These are phyloP conservation scores for Dactylellina parvicollis DNA, from an alignment of 2,329 filamentous ascomycete genomes.

Conservation along the genomic window DNA sequence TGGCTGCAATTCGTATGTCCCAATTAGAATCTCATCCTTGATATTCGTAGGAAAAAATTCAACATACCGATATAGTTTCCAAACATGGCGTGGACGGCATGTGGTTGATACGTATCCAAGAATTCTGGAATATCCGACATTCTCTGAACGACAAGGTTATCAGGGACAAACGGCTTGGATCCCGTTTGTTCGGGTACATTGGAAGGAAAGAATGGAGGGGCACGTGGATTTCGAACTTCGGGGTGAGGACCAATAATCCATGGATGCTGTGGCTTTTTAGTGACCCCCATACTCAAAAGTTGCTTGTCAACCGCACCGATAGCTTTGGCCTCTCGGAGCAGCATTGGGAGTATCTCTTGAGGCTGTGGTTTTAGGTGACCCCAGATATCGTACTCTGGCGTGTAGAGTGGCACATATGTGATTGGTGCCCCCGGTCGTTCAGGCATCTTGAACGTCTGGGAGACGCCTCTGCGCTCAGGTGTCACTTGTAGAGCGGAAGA, in stretches of 20 bases:
- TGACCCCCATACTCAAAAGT: conserved; percentile 14
- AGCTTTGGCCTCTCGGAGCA: conserved; percentile 20
- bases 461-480: neutral
- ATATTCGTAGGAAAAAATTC: neutral
- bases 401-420: too few relatives aligned
- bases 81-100: conserved; percentile 25
- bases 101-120: conserved; percentile 15
- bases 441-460: neutral
- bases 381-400: neutral
- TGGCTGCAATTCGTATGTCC: conserved; percentile 5
- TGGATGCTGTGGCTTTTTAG: neutral
- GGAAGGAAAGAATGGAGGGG: conserved; percentile 7
- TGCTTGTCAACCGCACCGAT: conserved; percentile 4
- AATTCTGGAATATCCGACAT: conserved; percentile 28
- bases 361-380: neutral
- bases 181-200: neutral
- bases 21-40: too few relatives aligned
- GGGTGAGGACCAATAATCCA: too few relatives aligned
- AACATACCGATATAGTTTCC: conserved; percentile 39
- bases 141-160: conserved; percentile 15
- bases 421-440: too few relatives aligned
- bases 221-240: too few relatives aligned
- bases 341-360: neutral
- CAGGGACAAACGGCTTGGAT: conserved; percentile 27
- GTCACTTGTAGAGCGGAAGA: neutral